Evolutionary conservation across 129 eudicot genomes (phyloP), one percentile per base, ranked within the genome.

Genomic region (Arctium minus): DNA sequence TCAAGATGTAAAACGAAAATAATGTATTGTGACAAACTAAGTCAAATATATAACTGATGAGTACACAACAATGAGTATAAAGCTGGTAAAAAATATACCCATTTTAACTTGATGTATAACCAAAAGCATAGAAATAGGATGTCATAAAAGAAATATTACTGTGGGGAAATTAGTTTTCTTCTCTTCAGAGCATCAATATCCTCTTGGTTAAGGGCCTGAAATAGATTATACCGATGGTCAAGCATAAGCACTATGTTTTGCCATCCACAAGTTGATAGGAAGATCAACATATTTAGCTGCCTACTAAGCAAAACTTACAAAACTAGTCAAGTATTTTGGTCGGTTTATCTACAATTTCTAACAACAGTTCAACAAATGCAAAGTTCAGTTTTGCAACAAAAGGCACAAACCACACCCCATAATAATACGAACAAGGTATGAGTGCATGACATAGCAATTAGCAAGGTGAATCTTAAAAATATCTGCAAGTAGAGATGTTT

Each of bases 141-240:
- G 81, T 53, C 30, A 36, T 32, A 48, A 32, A 72, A 67, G 70
- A 65, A 79, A 74, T 48, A 76, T 92, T 92, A 95, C 98, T 89
- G 97, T 30, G 88, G 85, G 70, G 82, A 78, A 77, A 96, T 88
- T 68, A 96, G 94, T 78, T 93, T 96, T 83, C 99, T 85, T 79
- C 86, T 70, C 81, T 90, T 96, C 76, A 96, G 94, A 85, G 93
- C 91, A 86, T 86, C 94, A 74, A 90, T 79, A 76, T 90, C 97
- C 82, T 82, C 88, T 42, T 74, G 86, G 73, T 70, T 84, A 37
- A 86, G 86, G 46, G 78, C 89, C 99, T 96, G 93, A 37, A 80
- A 85, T 79, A 35, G 74, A 60, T 2, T 10, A 68, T 42, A n/a
- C 38, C 37, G 22, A 69, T n/a, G 70, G 80, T 84, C 56, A 78